A percentile compares a stretch with the other conserved stretches of the same genome.
These are phyloP conservation scores for Ambrosiella cleistominuta DNA, from an alignment of 2,329 filamentous ascomycete species.

Conservation along the genomic window DNA sequence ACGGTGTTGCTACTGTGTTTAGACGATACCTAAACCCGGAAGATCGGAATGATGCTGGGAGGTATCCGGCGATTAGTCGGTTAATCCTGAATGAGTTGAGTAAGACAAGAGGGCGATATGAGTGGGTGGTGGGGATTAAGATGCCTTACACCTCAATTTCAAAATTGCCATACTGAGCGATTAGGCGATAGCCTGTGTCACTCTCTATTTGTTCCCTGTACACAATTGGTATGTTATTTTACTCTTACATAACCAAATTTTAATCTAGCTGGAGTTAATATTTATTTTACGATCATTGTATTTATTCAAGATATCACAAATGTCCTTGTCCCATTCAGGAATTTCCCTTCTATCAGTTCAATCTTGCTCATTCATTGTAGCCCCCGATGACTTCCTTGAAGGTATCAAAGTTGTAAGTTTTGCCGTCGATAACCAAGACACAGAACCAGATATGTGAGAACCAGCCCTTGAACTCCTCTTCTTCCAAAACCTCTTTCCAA, in stretches of 20 bases:
- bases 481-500: conserved; percentile 42
- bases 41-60: conserved; percentile 3
- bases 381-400: not conserved
- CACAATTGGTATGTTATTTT: not conserved
- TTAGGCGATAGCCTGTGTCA: not conserved
- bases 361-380: not conserved
- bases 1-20: conserved; percentile 3
- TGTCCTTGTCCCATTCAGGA: too few relatives aligned
- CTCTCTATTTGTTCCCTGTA: not conserved
- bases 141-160: not conserved
- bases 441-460: conserved; percentile 21
- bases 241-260: not conserved
- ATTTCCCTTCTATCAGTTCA: not conserved
- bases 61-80: conserved; percentile 6
- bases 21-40: not conserved
- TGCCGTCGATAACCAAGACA: not conserved
- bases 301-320: too few relatives aligned
- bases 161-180: not conserved
- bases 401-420: not conserved
- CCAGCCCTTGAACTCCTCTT: conserved; percentile 49
- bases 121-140: conserved; percentile 6
- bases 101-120: conserved; percentile 3
- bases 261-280: too few relatives aligned
- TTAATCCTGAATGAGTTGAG: conserved; percentile 3
- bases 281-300: too few relatives aligned